phyloP scores from a whole-genome alignment of 176 grass and related monocot species.

The Rhynchospora tenuis region DNA sequence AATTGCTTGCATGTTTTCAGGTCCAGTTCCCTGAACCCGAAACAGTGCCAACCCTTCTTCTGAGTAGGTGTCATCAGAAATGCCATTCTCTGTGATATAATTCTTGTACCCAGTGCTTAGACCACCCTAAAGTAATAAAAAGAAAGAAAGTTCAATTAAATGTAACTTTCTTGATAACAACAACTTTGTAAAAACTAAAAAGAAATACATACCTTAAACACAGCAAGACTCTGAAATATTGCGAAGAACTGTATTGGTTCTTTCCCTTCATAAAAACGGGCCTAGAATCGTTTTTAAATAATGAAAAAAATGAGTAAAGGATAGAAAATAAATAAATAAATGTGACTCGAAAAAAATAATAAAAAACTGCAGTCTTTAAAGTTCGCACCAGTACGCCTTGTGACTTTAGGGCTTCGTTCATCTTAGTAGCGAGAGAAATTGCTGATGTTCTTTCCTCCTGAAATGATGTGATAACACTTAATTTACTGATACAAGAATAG shows the following conservation, averaged over 20 bases:
- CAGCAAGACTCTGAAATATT: conserved; percentile 88
- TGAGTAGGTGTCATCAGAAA: conserved; percentile 69
- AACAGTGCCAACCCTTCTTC: conserved; percentile 76
- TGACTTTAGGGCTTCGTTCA: conserved; percentile 73
- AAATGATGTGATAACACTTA: conserved; percentile 32
- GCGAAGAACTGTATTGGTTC: conserved; percentile 90
- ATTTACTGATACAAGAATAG: conserved; percentile 11
- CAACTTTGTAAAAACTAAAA: background rate
- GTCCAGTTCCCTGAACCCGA: conserved; percentile 75
- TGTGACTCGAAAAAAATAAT: conserved; percentile 3
- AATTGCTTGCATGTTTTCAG: conserved; percentile 96
- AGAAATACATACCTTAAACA: conserved; percentile 59
- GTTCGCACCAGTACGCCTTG: conserved; percentile 73
- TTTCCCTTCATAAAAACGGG: conserved; percentile 85
- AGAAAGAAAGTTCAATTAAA: conserved; percentile 12
- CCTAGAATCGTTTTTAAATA: conserved; percentile 18
- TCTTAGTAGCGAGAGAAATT: conserved; percentile 65
- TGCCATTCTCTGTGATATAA: conserved; percentile 49
- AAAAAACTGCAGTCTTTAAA: background rate
- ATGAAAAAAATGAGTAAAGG: conserved; percentile 33
- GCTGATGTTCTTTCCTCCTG: conserved; percentile 61
- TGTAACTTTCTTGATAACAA: background rate
- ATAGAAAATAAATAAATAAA: conserved; percentile 19
- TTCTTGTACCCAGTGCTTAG: conserved; percentile 84
- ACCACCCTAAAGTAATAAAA: conserved; percentile 56